A percentile compares a stretch with the other conserved stretches of the same genome.
These are phyloP conservation scores for Alternaria solani DNA, from an alignment of 2,329 filamentous ascomycete genomes.

Conservation along the genomic window DNA sequence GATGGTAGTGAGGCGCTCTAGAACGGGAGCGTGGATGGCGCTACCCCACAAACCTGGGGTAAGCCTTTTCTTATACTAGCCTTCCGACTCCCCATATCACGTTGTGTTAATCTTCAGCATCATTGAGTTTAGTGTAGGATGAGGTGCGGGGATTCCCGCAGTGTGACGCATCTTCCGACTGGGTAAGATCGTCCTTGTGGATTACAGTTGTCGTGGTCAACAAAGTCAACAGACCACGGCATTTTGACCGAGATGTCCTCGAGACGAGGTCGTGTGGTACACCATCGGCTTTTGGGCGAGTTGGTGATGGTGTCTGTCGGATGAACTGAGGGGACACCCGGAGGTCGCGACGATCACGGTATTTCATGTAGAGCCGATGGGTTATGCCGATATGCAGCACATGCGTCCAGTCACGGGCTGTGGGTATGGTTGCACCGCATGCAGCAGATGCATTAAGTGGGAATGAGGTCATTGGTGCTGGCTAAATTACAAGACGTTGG, in stretches of 20 bases:
- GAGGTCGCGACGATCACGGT: not conserved
- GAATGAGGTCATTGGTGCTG: not conserved
- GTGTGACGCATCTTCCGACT: not conserved
- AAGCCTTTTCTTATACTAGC: not conserved
- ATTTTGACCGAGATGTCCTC: constrained; percentile 4
- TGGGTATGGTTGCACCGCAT: not conserved
- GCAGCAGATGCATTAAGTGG: not conserved
- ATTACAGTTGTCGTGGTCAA: not conserved
- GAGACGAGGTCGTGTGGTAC: not conserved
- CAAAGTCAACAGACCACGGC: constrained; percentile 10
- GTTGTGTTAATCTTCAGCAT: not conserved
- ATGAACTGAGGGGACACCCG: not conserved
- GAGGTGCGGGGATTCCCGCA: constrained; percentile 1
- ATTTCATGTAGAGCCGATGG: not conserved
- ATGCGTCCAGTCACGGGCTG: not conserved
- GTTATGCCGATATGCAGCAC: not conserved
- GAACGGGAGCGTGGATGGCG: not conserved
- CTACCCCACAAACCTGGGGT: constrained; percentile 12
- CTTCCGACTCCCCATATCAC: not conserved
- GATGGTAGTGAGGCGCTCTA: not conserved
- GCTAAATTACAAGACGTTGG: not conserved
- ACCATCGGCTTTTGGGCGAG: not conserved
- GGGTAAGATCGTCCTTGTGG: constrained; percentile 5
- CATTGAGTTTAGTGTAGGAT: not conserved
- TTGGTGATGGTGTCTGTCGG: not conserved